These are phyloP conservation scores for Sarocladium strictum DNA, from an alignment of 2,329 filamentous ascomycete genomes.

Conservation along the genomic window DNA sequence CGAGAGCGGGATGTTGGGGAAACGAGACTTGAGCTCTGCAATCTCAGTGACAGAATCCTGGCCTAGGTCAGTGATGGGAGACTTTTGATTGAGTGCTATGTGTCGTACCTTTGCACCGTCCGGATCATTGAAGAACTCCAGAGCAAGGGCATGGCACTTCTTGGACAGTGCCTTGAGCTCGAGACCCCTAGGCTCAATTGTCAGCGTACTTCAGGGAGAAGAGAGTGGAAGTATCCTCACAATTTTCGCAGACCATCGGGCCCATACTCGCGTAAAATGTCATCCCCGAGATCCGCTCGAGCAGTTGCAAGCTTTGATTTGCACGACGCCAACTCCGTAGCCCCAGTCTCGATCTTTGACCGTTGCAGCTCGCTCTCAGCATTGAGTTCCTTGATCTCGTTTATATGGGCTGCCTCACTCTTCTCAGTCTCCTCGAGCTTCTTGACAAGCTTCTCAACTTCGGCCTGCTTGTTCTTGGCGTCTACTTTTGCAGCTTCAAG, in stretches of 20 bases:
- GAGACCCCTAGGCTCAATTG: constrained; percentile 13
- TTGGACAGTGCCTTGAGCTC: constrained; percentile 18
- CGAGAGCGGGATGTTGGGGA: constrained; percentile 21
- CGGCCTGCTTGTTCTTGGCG: constrained; percentile 33
- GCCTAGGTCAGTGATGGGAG: background rate
- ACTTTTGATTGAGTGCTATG: background rate
- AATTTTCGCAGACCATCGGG: constrained; percentile 17
- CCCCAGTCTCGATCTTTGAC: constrained; percentile 16
- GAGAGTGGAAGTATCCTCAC: constrained; percentile 12
- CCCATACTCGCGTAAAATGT: constrained; percentile 15
- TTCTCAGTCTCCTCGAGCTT: constrained; percentile 14
- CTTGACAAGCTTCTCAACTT: constrained; percentile 33
- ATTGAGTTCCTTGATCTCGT: constrained; percentile 21
- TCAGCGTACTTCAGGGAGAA: constrained; percentile 9
- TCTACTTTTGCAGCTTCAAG: constrained; percentile 35
- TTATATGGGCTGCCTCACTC: constrained; percentile 14
- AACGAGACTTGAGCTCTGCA: constrained; percentile 16
- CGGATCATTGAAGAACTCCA: constrained; percentile 21
- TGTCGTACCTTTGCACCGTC: constrained; percentile 18
- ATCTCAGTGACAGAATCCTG: constrained; percentile 19
- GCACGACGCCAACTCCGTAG: constrained; percentile 14
- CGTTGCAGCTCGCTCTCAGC: constrained; percentile 20
- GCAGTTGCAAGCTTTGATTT: constrained; percentile 17
- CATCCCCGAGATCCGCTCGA: constrained; percentile 19
- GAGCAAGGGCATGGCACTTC: constrained; percentile 19